Evolutionary conservation across 2,329 filamentous ascomycete genomes (phyloP).

Genomic region (Macroventuria anomochaeta): DNA sequence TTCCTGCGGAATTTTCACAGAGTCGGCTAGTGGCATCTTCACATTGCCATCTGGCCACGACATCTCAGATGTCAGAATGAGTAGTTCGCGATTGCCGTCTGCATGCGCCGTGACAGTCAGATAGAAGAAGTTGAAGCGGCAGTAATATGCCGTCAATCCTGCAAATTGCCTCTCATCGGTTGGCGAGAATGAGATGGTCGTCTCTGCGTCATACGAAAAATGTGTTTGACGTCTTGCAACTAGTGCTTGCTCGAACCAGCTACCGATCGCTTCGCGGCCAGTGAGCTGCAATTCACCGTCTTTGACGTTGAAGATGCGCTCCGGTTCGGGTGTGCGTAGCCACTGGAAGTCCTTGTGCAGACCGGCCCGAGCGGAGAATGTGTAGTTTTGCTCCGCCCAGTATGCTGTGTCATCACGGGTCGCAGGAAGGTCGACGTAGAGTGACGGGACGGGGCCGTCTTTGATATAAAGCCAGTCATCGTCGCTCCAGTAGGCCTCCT

Average conservation of each 20-base stretch:
- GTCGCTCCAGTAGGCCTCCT: constrained; percentile 65
- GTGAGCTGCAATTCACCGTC: constrained; percentile 59
- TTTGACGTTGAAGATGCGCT: constrained; percentile 57
- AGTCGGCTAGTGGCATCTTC: constrained; percentile 49
- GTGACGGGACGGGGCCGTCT: constrained; percentile 56
- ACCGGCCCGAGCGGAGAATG: constrained; percentile 54
- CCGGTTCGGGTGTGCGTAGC: constrained; percentile 61
- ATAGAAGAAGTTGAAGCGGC: constrained; percentile 70
- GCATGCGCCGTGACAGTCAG: constrained; percentile 64
- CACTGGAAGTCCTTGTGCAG: constrained; percentile 63
- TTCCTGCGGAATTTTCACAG: constrained; percentile 59
- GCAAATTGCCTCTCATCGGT: constrained; percentile 67
- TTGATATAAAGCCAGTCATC: constrained; percentile 70
- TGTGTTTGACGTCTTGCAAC: constrained; percentile 63
- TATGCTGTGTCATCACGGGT: constrained; percentile 39
- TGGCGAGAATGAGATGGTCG: constrained; percentile 60
- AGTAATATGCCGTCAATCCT: constrained; percentile 68
- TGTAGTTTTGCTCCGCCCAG: constrained; percentile 54
- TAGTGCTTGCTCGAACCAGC: constrained; percentile 59
- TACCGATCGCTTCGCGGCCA: constrained; percentile 58
- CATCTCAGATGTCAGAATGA: constrained; percentile 63
- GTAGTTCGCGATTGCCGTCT: constrained; percentile 64
- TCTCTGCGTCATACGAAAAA: constrained; percentile 68
- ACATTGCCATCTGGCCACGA: constrained; percentile 63
- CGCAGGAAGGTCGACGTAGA: constrained; percentile 47